A percentile compares a stretch with the other conserved stretches of the same genome.
Evolutionary conservation across 441 rosid genomes (phyloP).

Genomic region (Pelargonium myrrhifolium): DNA sequence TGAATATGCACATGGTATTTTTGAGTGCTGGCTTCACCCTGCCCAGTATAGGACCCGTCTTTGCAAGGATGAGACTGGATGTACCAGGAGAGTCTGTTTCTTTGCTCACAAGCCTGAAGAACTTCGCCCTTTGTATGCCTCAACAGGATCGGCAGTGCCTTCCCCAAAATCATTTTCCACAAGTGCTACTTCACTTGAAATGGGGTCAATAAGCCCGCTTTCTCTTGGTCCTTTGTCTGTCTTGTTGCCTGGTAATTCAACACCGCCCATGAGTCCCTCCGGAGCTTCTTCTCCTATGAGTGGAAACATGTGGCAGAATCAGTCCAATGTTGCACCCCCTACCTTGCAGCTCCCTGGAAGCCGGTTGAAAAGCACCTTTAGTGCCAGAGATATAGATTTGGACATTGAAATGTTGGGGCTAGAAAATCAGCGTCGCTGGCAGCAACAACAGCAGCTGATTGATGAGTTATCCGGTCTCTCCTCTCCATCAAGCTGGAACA

Average conservation of each 20-base stretch:
- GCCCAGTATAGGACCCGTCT: conserved; percentile 63
- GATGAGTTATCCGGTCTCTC: conserved; percentile 52
- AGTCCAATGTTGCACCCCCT: conserved; percentile 40
- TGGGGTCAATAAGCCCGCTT: conserved; percentile 53
- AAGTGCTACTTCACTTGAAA: conserved; percentile 41
- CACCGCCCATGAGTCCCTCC: conserved; percentile 54
- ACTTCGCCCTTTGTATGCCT: conserved; percentile 56
- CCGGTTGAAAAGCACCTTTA: conserved; percentile 48
- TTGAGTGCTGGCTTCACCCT: conserved; percentile 76
- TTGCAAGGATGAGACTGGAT: conserved; percentile 58
- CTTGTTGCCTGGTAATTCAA: conserved; percentile 39
- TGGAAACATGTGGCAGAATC: conserved; percentile 51
- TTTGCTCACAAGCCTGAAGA: conserved; percentile 65
- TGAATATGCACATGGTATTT: conserved; percentile 69
- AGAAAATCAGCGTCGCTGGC: conserved; percentile 27
- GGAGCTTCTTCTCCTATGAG: conserved; percentile 48
- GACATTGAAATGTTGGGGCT: conserved; percentile 40
- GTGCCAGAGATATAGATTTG: conserved; percentile 57
- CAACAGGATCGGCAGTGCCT: conserved; percentile 79
- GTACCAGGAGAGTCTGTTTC: conserved; percentile 63
- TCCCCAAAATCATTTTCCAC: conserved; percentile 58
- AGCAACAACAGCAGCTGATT: conserved; percentile 30
- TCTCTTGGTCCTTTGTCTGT: conserved; percentile 53
- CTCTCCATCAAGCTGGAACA: conserved; percentile 58
- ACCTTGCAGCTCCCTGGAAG: conserved; percentile 71